Evolutionary conservation across 2,329 filamentous ascomycete species (phyloP).

Genomic region (Paracorniculantispora psalliotae): DNA sequence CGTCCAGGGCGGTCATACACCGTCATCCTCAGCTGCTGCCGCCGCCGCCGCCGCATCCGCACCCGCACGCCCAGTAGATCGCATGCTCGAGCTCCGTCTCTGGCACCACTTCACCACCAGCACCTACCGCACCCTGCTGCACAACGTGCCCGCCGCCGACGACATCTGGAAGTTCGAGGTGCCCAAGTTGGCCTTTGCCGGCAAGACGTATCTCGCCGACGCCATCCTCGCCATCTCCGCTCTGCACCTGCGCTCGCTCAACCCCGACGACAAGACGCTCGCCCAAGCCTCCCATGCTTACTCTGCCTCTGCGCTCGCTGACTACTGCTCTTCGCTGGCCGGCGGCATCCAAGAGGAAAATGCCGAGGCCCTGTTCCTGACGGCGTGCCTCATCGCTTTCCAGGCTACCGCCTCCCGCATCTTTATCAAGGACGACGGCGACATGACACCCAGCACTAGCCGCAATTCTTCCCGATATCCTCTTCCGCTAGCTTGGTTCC

Average conservation of each 20-base stretch:
- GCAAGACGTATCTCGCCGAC: constrained; percentile 55
- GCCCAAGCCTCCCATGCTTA: constrained; percentile 60
- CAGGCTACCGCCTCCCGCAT: constrained; percentile 60
- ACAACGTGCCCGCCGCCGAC: constrained; percentile 45
- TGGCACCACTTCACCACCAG: constrained; percentile 61
- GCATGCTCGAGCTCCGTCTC: constrained; percentile 54
- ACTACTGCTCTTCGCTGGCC: constrained; percentile 53
- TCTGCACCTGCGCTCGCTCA: constrained; percentile 53
- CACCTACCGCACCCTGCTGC: constrained; percentile 56
- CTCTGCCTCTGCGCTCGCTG: constrained; percentile 57
- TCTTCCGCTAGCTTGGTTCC: constrained; percentile 60
- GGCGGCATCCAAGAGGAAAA: constrained; percentile 54
- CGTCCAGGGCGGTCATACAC: constrained; percentile 10
- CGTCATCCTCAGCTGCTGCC: constrained; percentile 10
- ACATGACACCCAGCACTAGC: constrained; percentile 26
- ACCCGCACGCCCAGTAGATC: constrained; percentile 22
- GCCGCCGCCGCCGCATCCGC: too few relatives aligned
- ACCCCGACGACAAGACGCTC: constrained; percentile 55
- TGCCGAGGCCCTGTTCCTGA: constrained; percentile 59
- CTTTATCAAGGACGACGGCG: constrained; percentile 53
- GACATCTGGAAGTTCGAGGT: constrained; percentile 57
- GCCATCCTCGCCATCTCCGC: constrained; percentile 61
- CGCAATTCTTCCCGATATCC: constrained; percentile 44
- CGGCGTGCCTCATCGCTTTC: constrained; percentile 60
- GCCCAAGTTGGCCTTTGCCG: constrained; percentile 56